Conservation (phyloP, 495 filamentous ascomycete species). For the Terfezia claveryi region DNA sequence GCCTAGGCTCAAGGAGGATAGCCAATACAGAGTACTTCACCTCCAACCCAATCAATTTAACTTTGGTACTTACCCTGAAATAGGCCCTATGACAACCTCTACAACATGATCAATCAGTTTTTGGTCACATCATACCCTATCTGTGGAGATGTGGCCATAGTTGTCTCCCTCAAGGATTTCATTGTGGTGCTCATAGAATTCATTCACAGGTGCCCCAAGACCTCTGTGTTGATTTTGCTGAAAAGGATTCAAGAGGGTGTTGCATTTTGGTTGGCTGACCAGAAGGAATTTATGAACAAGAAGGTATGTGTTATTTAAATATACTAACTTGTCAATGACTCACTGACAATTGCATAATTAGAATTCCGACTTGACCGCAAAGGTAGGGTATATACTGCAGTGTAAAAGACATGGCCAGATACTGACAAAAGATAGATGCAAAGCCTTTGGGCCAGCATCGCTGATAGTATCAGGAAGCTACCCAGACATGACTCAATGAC, state of each 20-base stretch:
- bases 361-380: neutral
- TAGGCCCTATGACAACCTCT: conserved; percentile 36
- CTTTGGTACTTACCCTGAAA: conserved; percentile 3
- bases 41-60: neutral
- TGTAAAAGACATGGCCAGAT: too few relatives aligned
- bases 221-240: conserved; percentile 22
- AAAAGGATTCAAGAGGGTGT: conserved; percentile 37
- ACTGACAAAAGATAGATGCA: neutral
- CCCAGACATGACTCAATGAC: conserved; percentile 21
- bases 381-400: neutral
- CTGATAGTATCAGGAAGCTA: conserved; percentile 5
- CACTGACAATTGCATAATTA: neutral
- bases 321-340: neutral
- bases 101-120: conserved; percentile 28
- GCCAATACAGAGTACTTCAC: conserved; percentile 10
- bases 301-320: conserved; percentile 2
- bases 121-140: conserved; percentile 26
- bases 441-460: conserved; percentile 6
- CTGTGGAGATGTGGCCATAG: conserved; percentile 4
- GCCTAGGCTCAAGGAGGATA: conserved; percentile 1
- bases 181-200: conserved; percentile 19
- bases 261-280: conserved; percentile 38
- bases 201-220: conserved; percentile 20
- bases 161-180: conserved; percentile 13
- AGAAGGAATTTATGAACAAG: conserved; percentile 10